A percentile compares a stretch with the other conserved stretches of the same genome.
Conservation (phyloP, 495 filamentous ascomycete genomes). For the Aspergillus saccharolyticus region DNA sequence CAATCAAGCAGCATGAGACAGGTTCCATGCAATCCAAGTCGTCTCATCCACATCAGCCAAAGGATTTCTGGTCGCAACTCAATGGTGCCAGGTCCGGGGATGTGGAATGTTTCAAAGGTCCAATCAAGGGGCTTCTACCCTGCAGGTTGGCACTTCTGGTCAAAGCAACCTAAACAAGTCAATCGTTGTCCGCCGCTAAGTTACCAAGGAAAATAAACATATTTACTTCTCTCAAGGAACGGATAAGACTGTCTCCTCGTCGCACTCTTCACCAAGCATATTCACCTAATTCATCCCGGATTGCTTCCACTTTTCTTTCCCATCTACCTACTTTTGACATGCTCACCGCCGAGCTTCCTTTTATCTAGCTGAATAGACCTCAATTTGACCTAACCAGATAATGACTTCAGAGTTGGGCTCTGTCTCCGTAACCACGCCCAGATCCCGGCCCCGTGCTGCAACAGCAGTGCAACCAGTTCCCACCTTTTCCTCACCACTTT, state of each 20-base stretch:
- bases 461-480: constrained; percentile 48
- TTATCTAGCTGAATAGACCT: background rate
- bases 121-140: background rate
- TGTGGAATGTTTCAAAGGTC: constrained; percentile 2
- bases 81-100: background rate
- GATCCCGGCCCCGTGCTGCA: constrained; percentile 42
- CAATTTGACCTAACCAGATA: background rate
- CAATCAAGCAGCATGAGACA: background rate
- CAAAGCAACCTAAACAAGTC: background rate
- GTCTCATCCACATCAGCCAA: background rate
- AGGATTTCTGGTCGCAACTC: background rate
- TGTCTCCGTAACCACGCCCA: constrained; percentile 48
- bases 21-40: background rate
- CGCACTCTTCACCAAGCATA: background rate
- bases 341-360: background rate
- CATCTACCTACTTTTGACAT: background rate
- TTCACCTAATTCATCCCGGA: background rate
- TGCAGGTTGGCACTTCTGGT: background rate
- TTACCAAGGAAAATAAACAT: background rate
- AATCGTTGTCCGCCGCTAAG: background rate
- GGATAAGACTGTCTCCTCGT: background rate
- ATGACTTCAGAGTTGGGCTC: constrained; percentile 63
- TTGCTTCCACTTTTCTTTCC: background rate
- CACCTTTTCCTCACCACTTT: constrained; percentile 28
- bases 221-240: background rate